These are phyloP conservation scores for Pichia occidentalis DNA, from an alignment of 805 yeast genomes.

Conservation along the genomic window DNA sequence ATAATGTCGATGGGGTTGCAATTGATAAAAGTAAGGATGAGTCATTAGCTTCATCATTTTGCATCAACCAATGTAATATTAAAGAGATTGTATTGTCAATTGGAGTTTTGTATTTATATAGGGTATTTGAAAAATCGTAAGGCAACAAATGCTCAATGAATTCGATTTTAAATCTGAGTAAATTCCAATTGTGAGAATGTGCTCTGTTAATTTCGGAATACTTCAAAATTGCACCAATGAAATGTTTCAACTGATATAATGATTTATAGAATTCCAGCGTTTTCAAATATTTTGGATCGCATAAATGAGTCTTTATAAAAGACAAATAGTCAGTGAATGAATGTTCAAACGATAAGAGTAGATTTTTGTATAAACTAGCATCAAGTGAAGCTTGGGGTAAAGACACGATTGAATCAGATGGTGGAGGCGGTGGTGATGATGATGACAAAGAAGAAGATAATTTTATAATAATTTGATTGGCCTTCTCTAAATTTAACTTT, in stretches of 20 bases:
- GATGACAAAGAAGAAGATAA: too few relatives aligned
- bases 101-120: not conserved
- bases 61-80: constrained; percentile 2
- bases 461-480: constrained; percentile 1
- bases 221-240: not conserved
- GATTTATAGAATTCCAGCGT: not conserved
- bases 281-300: too few relatives aligned
- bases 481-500: not conserved
- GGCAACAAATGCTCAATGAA: not conserved
- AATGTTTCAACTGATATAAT: not conserved
- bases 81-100: not conserved
- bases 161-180: not conserved
- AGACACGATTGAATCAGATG: too few relatives aligned
- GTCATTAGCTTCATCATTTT: constrained; percentile 5
- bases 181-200: too few relatives aligned
- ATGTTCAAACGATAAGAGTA: not conserved
- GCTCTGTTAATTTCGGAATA: too few relatives aligned
- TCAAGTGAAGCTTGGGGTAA: too few relatives aligned
- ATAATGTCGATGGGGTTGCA: not conserved
- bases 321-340: not conserved
- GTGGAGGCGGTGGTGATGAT: too few relatives aligned
- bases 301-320: too few relatives aligned
- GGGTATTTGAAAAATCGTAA: constrained; percentile 1
- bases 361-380: not conserved
- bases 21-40: not conserved